Evolutionary conservation across 306 rosid species (phyloP), one percentile per base, ranked within the genome.

Genomic region (Ormosia semicastrata): DNA sequence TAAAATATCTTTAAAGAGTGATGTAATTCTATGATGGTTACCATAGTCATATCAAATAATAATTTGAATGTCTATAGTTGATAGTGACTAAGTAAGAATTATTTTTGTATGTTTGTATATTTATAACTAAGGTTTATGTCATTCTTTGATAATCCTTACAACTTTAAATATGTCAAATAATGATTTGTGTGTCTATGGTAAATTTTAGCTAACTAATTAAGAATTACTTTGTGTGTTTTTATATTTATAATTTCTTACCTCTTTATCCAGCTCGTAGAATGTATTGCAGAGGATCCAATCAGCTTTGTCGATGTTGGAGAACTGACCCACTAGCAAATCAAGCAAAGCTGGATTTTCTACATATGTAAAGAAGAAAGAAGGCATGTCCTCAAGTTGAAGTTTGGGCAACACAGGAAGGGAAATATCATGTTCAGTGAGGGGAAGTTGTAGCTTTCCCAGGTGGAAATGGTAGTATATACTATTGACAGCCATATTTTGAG

Each of bases 221-320:
- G 24, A 24, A 1, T 24, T 24, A 24, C 24, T 24, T 24, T 24
- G 24, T 24, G 1, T 24, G 24, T 24, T 24, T 24, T 24, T 24
- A 34, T 34, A 37, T 37, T 37, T 37, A 4, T 37, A 37, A 37
- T 37, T 37, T 67, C 13, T 49, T 59, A 72, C 84, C 84, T 73
- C 66, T 64, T 3, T 33, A 7, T 64, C n/a, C 3, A 81, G 59
- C 30, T 72, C 74, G 3, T 52, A n/a, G 79, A 72, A 71, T 6
- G 66, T 37, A 40, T 81, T 81, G 67, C 79, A 81, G 8, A 81
- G 79, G 56, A 73, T 39, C 79, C 79, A 81, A 29, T 81, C 84
- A 50, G 84, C 84, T 73, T 81, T 54, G 33, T 52, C 10, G n/a
- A 81, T 52, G 29, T 81, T 81, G 29, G 74, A 81, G 69, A 81